Percentiles rank a stretch among this genome's conserved stretches.
Evolutionary conservation across 2,329 filamentous ascomycete genomes (phyloP).

Genomic region (Phialophora expanda): DNA sequence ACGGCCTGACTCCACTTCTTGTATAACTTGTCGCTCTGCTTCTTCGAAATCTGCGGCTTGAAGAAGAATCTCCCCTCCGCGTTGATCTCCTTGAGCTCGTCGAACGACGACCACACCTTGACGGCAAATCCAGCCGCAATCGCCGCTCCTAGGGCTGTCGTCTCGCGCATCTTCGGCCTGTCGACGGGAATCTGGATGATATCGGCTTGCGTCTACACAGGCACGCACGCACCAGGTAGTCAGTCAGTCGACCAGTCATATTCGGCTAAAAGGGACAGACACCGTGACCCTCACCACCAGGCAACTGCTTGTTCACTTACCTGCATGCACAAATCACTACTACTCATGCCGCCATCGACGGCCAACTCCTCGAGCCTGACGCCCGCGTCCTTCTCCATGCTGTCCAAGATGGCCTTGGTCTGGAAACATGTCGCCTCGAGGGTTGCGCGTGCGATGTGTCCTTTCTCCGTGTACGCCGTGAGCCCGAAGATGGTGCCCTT

Average conservation of each 20-base stretch:
- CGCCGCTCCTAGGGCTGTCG: slow-evolving; percentile 83
- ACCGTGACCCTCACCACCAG: background rate
- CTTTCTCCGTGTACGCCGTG: slow-evolving; percentile 75
- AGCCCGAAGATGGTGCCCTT: slow-evolving; percentile 79
- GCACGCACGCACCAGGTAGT: too few species aligned
- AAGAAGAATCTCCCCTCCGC: slow-evolving; percentile 72
- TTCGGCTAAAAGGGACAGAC: background rate
- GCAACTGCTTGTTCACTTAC: slow-evolving; percentile 41
- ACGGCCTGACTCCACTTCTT: slow-evolving; percentile 76
- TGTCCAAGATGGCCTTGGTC: slow-evolving; percentile 79
- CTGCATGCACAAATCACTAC: slow-evolving; percentile 79
- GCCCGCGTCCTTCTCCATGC: slow-evolving; percentile 78
- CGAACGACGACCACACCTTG: slow-evolving; percentile 75
- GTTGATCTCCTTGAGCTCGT: slow-evolving; percentile 76
- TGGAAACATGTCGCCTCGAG: slow-evolving; percentile 84
- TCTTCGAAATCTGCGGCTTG: slow-evolving; percentile 65
- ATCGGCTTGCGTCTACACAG: slow-evolving; percentile 70
- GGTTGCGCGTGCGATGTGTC: slow-evolving; percentile 79
- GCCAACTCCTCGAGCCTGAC: slow-evolving; percentile 72
- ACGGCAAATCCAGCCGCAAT: slow-evolving; percentile 85
- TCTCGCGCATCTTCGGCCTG: slow-evolving; percentile 83
- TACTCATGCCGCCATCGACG: slow-evolving; percentile 81
- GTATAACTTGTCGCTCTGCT: slow-evolving; percentile 68
- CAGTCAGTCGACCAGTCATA: background rate
- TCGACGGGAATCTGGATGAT: slow-evolving; percentile 82